phyloP scores from a whole-genome alignment of 2,329 filamentous ascomycete genomes.

The Cladobotryum mycophilum region DNA sequence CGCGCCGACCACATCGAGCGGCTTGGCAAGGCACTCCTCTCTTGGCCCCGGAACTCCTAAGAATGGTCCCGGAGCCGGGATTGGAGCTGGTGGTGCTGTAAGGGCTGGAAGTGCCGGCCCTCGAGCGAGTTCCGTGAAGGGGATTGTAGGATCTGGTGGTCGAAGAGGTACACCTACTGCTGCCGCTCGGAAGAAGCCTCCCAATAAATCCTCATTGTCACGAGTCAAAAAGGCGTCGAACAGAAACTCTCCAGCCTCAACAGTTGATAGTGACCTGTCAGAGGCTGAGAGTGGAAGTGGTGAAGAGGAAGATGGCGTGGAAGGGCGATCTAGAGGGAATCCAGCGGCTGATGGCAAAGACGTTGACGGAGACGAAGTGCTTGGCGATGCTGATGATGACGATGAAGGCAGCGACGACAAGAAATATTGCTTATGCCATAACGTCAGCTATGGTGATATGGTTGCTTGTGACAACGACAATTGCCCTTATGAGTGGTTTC shows the following conservation, averaged over 20 bases:
- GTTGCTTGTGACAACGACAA: constrained; percentile 80
- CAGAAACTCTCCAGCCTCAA: constrained; percentile 57
- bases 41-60: constrained; percentile 59
- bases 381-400: constrained; percentile 53
- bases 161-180: constrained; percentile 45
- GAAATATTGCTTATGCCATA: constrained; percentile 79
- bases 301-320: constrained; percentile 42
- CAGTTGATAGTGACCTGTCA: constrained; percentile 58
- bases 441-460: constrained; percentile 82
- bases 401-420: constrained; percentile 71
- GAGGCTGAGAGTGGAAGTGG: constrained; percentile 53
- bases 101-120: constrained; percentile 57
- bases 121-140: constrained; percentile 43
- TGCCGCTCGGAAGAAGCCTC: constrained; percentile 41
- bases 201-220: constrained; percentile 55
- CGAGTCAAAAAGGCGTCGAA: constrained; percentile 53
- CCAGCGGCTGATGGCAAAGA: constrained; percentile 30
- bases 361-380: constrained; percentile 45
- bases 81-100: constrained; percentile 26
- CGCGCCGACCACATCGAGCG: constrained; percentile 47
- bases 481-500: constrained; percentile 82
- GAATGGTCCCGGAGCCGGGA: constrained; percentile 22
- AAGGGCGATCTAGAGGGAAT: constrained; percentile 27
- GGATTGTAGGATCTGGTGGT: constrained; percentile 29
- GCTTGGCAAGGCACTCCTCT: constrained; percentile 56